Conservation (phyloP, 1,139 yeast genomes). For the Saccharomyces hybrid region DNA sequence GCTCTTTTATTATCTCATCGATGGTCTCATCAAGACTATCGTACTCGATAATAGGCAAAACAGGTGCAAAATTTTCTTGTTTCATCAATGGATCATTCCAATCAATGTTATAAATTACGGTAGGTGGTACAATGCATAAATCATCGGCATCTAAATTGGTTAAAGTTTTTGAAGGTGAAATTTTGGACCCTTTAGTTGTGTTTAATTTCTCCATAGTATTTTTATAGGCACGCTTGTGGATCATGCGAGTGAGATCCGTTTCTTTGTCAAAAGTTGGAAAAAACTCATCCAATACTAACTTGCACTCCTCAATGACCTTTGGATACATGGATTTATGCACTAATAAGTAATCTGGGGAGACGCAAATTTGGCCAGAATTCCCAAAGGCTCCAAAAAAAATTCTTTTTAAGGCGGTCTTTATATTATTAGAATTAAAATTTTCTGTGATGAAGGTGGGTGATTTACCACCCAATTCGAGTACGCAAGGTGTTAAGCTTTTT, state of each 20-base stretch:
- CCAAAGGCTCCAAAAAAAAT: constrained; percentile 70
- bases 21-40: constrained; percentile 45
- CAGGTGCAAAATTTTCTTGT: constrained; percentile 79
- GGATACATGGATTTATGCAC: constrained; percentile 53
- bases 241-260: constrained; percentile 51
- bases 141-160: constrained; percentile 33
- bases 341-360: constrained; percentile 75
- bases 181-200: constrained; percentile 51
- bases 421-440: constrained; percentile 38
- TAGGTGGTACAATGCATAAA: constrained; percentile 61
- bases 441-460: constrained; percentile 71
- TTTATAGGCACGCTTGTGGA: constrained; percentile 52
- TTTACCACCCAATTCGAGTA: constrained; percentile 90
- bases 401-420: constrained; percentile 55
- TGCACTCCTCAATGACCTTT: constrained; percentile 44
- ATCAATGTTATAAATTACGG: constrained; percentile 53
- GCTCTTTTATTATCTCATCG: constrained; percentile 40
- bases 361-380: constrained; percentile 89
- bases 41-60: constrained; percentile 65
- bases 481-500: constrained; percentile 68
- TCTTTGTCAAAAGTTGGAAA: constrained; percentile 36
- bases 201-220: constrained; percentile 43
- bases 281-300: constrained; percentile 40
- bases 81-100: constrained; percentile 69
- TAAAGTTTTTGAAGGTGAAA: constrained; percentile 46